Conservation (phyloP, 2,329 filamentous ascomycete genomes). For the Fusarium succisae region DNA sequence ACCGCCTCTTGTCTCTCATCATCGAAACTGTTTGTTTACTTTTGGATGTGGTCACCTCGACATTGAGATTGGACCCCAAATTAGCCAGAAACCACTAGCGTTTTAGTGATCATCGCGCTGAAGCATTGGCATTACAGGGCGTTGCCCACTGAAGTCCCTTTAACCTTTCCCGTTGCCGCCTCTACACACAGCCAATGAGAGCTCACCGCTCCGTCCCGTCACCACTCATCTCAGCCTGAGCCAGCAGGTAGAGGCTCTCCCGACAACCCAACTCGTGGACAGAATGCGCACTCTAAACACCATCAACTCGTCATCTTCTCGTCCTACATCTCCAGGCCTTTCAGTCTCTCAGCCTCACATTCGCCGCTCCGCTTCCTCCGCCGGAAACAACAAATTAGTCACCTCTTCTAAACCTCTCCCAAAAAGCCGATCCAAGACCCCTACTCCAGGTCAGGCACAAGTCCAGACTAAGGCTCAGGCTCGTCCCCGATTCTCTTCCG, state of each 20-base stretch:
- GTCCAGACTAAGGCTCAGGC: slow-evolving; percentile 21
- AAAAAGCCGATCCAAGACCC: slow-evolving; percentile 23
- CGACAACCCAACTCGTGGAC: slow-evolving; percentile 29
- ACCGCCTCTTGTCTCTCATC: slow-evolving; percentile 26
- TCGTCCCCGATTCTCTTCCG: slow-evolving; percentile 36
- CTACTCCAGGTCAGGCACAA: slow-evolving; percentile 22
- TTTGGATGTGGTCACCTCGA: slow-evolving; percentile 21
- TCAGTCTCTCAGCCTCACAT: slow-evolving; percentile 14
- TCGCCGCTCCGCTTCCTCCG: slow-evolving; percentile 21
- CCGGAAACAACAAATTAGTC: slow-evolving; percentile 19
- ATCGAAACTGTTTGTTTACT: slow-evolving; percentile 30
- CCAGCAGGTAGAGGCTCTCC: slow-evolving; percentile 26
- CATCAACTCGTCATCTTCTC: slow-evolving; percentile 41
- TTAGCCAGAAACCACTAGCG: slow-evolving; percentile 21
- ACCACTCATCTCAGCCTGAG: slow-evolving; percentile 28
- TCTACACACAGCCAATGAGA: slow-evolving; percentile 34
- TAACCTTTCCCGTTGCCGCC: slow-evolving; percentile 29
- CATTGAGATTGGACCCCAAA: slow-evolving; percentile 18
- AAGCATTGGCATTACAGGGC: background rate
- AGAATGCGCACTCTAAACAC: slow-evolving; percentile 44
- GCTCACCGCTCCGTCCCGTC: slow-evolving; percentile 16
- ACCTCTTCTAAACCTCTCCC: slow-evolving; percentile 30
- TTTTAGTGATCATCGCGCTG: slow-evolving; percentile 23
- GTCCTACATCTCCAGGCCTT: slow-evolving; percentile 24
- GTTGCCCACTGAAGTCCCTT: slow-evolving; percentile 23